These are phyloP conservation scores for Blattamonas nauphoetae DNA, from an alignment of 78 protist species.

Conservation along the genomic window DNA sequence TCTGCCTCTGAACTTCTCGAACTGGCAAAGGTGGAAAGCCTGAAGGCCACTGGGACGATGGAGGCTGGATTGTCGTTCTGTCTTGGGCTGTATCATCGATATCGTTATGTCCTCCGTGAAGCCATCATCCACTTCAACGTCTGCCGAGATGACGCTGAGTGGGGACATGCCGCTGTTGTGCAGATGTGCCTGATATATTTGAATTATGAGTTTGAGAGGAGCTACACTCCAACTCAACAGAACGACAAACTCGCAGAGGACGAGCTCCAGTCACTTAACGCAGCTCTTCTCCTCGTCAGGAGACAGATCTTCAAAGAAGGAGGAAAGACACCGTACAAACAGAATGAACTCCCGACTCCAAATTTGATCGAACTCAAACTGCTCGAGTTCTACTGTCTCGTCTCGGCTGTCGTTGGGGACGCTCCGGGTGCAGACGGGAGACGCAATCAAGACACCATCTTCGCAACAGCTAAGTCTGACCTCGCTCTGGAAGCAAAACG, in stretches of 20 bases:
- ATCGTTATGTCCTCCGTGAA: not conserved
- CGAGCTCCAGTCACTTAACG: not conserved
- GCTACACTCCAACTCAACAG: not conserved
- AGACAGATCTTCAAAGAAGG: not conserved
- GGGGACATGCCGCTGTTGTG: not conserved
- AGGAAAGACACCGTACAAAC: not conserved
- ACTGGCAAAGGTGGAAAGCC: not conserved
- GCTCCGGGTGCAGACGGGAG: not conserved
- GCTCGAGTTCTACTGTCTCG: not conserved
- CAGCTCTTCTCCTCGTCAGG: not conserved
- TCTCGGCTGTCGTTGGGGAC: not conserved
- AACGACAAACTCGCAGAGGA: not conserved
- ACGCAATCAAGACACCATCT: too few species aligned
- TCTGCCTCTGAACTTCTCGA: not conserved
- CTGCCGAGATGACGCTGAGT: not conserved
- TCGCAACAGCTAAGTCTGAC: not conserved
- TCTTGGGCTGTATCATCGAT: not conserved
- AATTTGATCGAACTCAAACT: not conserved
- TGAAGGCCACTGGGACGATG: not conserved
- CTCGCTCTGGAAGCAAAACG: too few species aligned
- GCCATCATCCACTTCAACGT: slow-evolving; percentile 1
- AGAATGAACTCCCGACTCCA: not conserved
- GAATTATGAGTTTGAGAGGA: not conserved
- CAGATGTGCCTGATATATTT: not conserved
- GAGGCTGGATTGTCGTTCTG: not conserved